Conservation (phyloP, 1,139 yeast species). For the Torulaspora globosa region DNA sequence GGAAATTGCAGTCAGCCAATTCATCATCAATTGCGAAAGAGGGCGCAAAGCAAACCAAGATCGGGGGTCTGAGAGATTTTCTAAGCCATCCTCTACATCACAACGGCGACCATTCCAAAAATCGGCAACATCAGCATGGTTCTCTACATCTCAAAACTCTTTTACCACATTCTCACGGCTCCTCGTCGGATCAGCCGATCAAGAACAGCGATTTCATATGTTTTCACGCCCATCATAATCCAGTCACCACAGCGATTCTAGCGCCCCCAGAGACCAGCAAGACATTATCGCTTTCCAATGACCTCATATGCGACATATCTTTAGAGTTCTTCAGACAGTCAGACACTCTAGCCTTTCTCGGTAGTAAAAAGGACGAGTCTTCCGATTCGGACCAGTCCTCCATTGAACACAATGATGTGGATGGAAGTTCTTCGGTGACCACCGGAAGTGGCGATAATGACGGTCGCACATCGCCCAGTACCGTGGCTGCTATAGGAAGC, state of each 20-base stretch:
- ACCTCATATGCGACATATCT: conserved; percentile 65
- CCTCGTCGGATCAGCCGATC: conserved; percentile 28
- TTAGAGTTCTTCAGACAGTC: conserved; percentile 39
- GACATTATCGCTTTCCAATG: conserved; percentile 67
- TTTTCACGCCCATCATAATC: conserved; percentile 72
- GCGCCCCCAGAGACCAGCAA: conserved; percentile 74
- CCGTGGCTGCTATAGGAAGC: conserved; percentile 36
- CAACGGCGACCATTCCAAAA: conserved; percentile 5
- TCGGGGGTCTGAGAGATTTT: conserved; percentile 5
- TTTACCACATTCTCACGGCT: conserved; percentile 11
- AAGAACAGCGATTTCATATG: conserved; percentile 49
- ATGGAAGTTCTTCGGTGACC: neutral
- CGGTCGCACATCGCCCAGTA: conserved; percentile 16
- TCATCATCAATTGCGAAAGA: conserved; percentile 3
- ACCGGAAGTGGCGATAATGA: neutral
- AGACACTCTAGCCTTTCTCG: conserved; percentile 18
- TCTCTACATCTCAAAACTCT: conserved; percentile 12
- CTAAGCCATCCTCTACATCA: conserved; percentile 8
- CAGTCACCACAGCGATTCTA: conserved; percentile 70
- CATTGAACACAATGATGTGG: neutral
- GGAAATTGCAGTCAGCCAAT: conserved; percentile 29
- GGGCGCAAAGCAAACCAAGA: conserved; percentile 2
- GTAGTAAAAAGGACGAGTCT: conserved; percentile 10
- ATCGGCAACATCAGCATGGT: conserved; percentile 9
- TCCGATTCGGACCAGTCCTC: conserved; percentile 18